Evolutionary conservation across 805 yeast genomes (phyloP), one percentile per base, ranked within the genome.

Genomic region (Kazachstania bromeliacearum): DNA sequence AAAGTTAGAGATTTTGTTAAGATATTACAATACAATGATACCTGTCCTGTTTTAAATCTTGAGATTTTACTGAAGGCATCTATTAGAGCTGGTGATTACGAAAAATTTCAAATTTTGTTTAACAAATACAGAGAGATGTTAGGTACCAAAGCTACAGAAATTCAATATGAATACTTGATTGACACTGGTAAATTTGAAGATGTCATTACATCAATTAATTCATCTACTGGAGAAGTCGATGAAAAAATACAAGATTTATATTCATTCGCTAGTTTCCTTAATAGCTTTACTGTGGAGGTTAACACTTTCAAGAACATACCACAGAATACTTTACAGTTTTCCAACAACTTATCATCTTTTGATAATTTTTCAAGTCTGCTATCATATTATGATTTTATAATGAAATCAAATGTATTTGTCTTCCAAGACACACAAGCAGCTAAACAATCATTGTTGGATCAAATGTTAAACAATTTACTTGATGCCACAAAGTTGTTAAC

Each of bases 381-480:
- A 15, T 38, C 49, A 3, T 42, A 43, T 16, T 44, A 45, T 25
- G 50, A 54, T 20, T 33, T 35, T 10, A 19, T 21, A 10, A 13
- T 20, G 6, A 31, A 26, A 7, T 20, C 22, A n/a, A 10, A n/a
- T n/a, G n/a, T n/a, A n/a, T n/a, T n/a, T n/a, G n/a, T n/a, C n/a
- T n/a, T n/a, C n/a, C n/a, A n/a, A n/a, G n/a, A n/a, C n/a, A n/a
- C n/a, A n/a, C n/a, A n/a, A n/a, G n/a, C n/a, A n/a, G n/a, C n/a
- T n/a, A n/a, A n/a, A n/a, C n/a, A n/a, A n/a, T n/a, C 9, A 34
- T 16, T 12, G 15, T 26, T 46, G 21, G 46, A 45, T 18, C 60
- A 52, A 37, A 53, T 55, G 50, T 37, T 53, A 23, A 47, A 55
- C 34, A 53, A 56, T 35, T 24, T 55, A 16, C 28, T 44, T 17